phyloP scores from a whole-genome alignment of 208 protist species.

The Trichomonas vaginalis region DNA sequence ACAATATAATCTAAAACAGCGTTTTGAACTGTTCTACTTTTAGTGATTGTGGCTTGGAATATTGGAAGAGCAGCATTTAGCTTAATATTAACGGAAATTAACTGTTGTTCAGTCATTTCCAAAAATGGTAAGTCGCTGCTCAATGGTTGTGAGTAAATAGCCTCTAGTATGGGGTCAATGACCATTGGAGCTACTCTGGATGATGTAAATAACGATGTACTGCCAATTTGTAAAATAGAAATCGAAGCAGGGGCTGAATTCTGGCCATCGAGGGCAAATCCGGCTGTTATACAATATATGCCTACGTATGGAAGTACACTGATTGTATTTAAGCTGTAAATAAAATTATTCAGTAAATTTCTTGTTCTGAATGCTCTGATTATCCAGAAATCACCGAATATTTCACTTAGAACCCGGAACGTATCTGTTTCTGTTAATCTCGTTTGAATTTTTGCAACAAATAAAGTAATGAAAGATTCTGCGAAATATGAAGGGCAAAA shows the following conservation, averaged over 20 bases:
- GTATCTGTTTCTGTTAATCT: not conserved
- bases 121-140: not conserved
- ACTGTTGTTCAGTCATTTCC: not conserved
- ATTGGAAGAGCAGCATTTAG: not conserved
- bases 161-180: not conserved
- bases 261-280: not conserved
- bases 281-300: not conserved
- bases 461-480: not conserved
- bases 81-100: not conserved
- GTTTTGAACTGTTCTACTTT: not conserved
- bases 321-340: not conserved
- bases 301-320: not conserved
- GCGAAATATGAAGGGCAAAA: not conserved
- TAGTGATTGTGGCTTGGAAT: not conserved
- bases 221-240: not conserved
- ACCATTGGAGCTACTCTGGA: not conserved
- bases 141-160: not conserved
- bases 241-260: not conserved
- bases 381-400: not conserved
- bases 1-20: not conserved
- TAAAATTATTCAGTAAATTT: not conserved
- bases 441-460: not conserved
- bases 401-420: not conserved
- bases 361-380: not conserved
- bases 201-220: not conserved